Evolutionary conservation across 257 asterid genomes (phyloP).

Genomic region (Solanum habrochaites): DNA sequence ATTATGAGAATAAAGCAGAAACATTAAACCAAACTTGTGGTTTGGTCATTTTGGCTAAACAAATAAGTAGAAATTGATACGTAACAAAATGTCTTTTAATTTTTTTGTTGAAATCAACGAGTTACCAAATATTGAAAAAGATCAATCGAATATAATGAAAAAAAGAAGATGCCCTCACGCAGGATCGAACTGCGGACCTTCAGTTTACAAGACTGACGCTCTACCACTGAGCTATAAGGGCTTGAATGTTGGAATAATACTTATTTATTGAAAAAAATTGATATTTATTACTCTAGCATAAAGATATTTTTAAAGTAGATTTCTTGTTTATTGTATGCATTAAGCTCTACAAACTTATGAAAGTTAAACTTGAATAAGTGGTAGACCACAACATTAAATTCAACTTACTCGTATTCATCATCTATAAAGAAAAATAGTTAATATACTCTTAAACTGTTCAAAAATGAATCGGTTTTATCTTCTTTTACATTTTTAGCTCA

Average conservation of each 20-base stretch:
- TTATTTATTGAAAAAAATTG: no score
- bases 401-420: background rate
- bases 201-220: conserved; percentile 13
- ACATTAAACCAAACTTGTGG: no score
- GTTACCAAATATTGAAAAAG: no score
- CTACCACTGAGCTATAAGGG: conserved; percentile 12
- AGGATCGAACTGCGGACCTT: conserved; percentile 12
- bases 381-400: background rate
- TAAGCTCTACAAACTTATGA: background rate
- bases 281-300: background rate
- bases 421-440: background rate
- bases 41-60: background rate
- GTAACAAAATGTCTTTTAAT: no score
- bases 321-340: background rate
- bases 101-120: no score
- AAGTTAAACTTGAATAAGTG: background rate
- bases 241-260: background rate
- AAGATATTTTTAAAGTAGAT: background rate
- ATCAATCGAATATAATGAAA: no score
- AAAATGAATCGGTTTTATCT: background rate
- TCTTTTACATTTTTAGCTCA: background rate
- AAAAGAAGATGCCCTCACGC: conserved; percentile 2
- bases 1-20: background rate
- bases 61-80: background rate
- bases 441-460: background rate